phyloP scores from a whole-genome alignment of 305 asterid genomes.

The Fraxinus velutina region DNA sequence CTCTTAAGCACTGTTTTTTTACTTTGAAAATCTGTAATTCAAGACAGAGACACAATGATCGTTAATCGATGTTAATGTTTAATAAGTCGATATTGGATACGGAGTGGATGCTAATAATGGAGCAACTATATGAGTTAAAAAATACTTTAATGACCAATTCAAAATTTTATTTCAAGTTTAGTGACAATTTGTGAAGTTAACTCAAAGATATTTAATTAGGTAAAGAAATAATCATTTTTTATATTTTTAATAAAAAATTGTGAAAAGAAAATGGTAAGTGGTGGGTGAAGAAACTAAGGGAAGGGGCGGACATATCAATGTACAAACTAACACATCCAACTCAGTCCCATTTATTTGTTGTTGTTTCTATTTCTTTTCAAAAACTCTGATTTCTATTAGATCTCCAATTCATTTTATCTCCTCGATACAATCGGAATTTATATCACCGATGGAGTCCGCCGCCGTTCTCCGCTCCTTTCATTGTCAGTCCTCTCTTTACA shows the following conservation, averaged over 20 bases:
- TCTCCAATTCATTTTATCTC: conserved; percentile 27
- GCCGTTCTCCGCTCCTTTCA: conserved; percentile 62
- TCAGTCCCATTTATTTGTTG: conserved; percentile 17
- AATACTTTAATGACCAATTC: too few species aligned
- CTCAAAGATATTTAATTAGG: too few species aligned
- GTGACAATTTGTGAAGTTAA: too few species aligned
- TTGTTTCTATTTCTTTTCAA: conserved; percentile 1
- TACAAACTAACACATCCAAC: conserved; percentile 17
- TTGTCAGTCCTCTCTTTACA: conserved; percentile 29
- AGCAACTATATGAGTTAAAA: background rate
- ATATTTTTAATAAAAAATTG: background rate
- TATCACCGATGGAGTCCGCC: conserved; percentile 61
- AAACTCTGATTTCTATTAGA: conserved; percentile 26
- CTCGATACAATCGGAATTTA: conserved; percentile 20
- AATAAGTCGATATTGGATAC: background rate
- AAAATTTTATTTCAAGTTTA: too few species aligned
- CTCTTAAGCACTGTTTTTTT: too few species aligned
- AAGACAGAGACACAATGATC: background rate
- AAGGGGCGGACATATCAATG: conserved; percentile 65
- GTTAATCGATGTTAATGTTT: background rate
- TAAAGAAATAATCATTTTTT: too few species aligned
- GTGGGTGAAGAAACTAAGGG: conserved; percentile 57
- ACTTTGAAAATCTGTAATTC: background rate
- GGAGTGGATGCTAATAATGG: too few species aligned
- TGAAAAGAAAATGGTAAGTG: background rate